These are phyloP conservation scores for Candida germanica DNA, from an alignment of 805 yeast genomes.

Conservation along the genomic window DNA sequence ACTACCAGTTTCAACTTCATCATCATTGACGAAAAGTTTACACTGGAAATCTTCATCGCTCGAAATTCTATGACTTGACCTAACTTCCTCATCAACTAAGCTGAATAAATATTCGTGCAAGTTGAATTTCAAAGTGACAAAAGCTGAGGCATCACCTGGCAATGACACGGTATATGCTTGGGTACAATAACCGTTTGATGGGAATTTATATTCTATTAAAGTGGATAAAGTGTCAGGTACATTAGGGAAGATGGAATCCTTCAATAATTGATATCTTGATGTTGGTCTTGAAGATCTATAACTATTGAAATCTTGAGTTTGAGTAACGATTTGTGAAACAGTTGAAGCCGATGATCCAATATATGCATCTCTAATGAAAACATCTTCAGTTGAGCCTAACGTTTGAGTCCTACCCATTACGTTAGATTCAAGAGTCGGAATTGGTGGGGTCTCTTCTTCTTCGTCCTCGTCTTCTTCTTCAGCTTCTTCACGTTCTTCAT, in stretches of 20 bases:
- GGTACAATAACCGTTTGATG: slow-evolving; percentile 37
- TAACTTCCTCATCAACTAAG: slow-evolving; percentile 29
- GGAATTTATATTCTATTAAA: slow-evolving; percentile 38
- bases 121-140: slow-evolving; percentile 30
- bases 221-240: slow-evolving; percentile 22
- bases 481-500: slow-evolving; percentile 7
- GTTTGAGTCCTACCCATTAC: slow-evolving; percentile 29
- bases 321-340: slow-evolving; percentile 8
- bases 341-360: slow-evolving; percentile 27
- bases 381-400: slow-evolving; percentile 24
- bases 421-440: slow-evolving; percentile 14
- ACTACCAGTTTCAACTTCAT: slow-evolving; percentile 32
- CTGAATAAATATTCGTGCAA: slow-evolving; percentile 33
- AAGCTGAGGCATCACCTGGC: slow-evolving; percentile 36
- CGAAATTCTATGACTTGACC: slow-evolving; percentile 29
- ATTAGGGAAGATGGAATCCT: slow-evolving; percentile 30
- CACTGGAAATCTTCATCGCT: slow-evolving; percentile 43
- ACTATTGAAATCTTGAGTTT: slow-evolving; percentile 10
- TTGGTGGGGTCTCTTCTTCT: slow-evolving; percentile 5
- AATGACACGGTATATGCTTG: slow-evolving; percentile 36
- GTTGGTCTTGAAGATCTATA: slow-evolving; percentile 13
- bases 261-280: slow-evolving; percentile 23
- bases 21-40: slow-evolving; percentile 36
- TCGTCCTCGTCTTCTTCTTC: slow-evolving; percentile 10
- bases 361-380: slow-evolving; percentile 36